Evolutionary conservation across 768 basidiomycete species (phyloP).

Genomic region (Termitomyces sp.): DNA sequence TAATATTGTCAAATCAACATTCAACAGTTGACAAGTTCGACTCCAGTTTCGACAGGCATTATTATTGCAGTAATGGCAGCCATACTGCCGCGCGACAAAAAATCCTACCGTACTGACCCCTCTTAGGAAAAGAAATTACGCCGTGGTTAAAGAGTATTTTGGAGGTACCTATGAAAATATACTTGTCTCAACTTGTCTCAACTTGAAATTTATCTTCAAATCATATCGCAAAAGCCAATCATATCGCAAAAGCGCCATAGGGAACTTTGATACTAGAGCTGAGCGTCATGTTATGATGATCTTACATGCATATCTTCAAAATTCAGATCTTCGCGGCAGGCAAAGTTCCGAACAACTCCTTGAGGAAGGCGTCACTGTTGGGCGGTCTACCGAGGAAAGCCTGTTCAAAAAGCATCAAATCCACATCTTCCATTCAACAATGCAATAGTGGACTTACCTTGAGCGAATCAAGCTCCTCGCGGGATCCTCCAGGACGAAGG

Average conservation of each 20-base stretch:
- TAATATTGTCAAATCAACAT: too few species aligned
- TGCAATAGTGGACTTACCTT: constrained; percentile 39
- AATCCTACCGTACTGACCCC: too few species aligned
- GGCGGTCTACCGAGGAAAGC: constrained; percentile 77
- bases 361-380: constrained; percentile 71
- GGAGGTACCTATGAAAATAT: too few species aligned
- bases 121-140: too few species aligned
- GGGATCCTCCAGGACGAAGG: constrained; percentile 67
- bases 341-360: constrained; percentile 55
- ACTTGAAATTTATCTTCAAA: too few species aligned
- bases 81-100: too few species aligned
- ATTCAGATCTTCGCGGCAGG: constrained; percentile 19
- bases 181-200: background rate
- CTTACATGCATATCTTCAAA: background rate
- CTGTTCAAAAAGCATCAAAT: constrained; percentile 28
- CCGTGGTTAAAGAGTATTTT: too few species aligned
- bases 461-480: constrained; percentile 79
- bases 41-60: too few species aligned
- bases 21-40: too few species aligned
- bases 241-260: background rate
- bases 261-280: background rate
- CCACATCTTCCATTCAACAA: background rate
- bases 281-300: background rate
- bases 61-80: too few species aligned
- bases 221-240: too few species aligned